Base-by-base conservation (phyloP, 2,329 filamentous ascomycete genomes). In the Ophiostoma angusticollis region DNA sequence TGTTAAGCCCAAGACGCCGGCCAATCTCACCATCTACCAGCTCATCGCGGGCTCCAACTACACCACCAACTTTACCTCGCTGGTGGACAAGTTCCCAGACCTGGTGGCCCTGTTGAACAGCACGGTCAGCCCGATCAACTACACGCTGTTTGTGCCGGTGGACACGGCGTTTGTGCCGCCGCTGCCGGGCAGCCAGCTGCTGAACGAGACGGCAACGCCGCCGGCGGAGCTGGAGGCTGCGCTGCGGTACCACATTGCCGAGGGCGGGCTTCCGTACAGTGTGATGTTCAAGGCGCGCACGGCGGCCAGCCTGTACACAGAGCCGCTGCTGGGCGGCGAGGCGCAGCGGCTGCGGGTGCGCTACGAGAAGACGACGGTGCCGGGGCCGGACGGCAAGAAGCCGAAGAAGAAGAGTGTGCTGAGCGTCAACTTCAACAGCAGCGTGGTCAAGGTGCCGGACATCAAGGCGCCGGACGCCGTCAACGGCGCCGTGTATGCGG, bases 131-230 rank as follows among this genome's bases (percentile, higher is more conserved):
- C n/a, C 27, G n/a, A n/a, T 72, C 17, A 87, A 89, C 57, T 74
- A 80, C 52, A 94, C 87, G 1, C 59, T 91, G 36, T 93, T 94
- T 51, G 81, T 83, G 2, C 87, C 87, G 0, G 76, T 73, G 1
- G 75, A 94, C 55, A 63, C 68, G 35, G 85, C 85, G 0, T 89
- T 95, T 50, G 73, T n/a, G n/a, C n/a, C 80, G 45, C 63, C 70
- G 48, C 58, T 76, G 18, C 45, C 45, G 16, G 45, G 31, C 35
- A 32, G 31, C 70, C 69, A n/a, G n/a, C n/a, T 23, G 36, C 33
- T 66, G 56, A 51, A 62, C 39, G 55, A 66, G 76, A 84, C n/a
- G n/a, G 60, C 78, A 78, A 5, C 69, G 70, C 41, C 79, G 84
- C 57, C 78, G 89, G 50, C 60, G 8, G 9, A 78, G 32, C 56